Conservation (phyloP, 2,329 filamentous ascomycete species). For the Amauroascus niger region DNA sequence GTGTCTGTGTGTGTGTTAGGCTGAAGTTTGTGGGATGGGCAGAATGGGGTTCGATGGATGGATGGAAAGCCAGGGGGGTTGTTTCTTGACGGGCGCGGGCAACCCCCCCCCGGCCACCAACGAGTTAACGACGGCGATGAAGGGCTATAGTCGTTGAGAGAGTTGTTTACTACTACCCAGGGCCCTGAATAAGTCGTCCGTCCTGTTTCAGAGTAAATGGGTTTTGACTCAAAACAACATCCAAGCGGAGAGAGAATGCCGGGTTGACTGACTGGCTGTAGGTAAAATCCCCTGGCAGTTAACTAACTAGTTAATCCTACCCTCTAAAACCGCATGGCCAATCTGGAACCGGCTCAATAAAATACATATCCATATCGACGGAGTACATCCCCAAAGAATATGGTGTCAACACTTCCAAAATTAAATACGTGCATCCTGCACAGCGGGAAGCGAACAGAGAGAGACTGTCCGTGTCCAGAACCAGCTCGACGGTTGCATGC, state of each 20-base stretch:
- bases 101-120: not conserved
- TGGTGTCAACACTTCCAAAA: too few species aligned
- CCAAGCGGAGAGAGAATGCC: not conserved
- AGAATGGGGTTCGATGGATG: too few species aligned
- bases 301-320: too few species aligned
- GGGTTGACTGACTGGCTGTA: not conserved
- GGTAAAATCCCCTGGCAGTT: too few species aligned
- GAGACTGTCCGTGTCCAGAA: not conserved
- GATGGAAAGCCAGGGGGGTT: not conserved
- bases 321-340: too few species aligned
- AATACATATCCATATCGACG: too few species aligned
- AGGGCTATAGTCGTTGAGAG: too few species aligned
- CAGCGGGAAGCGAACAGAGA: not conserved
- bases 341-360: too few species aligned
- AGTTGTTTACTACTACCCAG: not conserved
- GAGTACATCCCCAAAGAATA: too few species aligned
- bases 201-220: too few species aligned
- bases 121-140: not conserved
- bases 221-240: not conserved
- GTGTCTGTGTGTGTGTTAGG: slow-evolving; percentile 2
- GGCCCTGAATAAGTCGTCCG: not conserved
- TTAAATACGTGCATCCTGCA: too few species aligned
- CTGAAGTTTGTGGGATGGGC: slow-evolving; percentile 1
- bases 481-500: slow-evolving; percentile 8
- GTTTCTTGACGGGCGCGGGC: too few species aligned